Conservation (phyloP, 2,329 filamentous ascomycete species). For the Myriosclerotinia scirpicola region DNA sequence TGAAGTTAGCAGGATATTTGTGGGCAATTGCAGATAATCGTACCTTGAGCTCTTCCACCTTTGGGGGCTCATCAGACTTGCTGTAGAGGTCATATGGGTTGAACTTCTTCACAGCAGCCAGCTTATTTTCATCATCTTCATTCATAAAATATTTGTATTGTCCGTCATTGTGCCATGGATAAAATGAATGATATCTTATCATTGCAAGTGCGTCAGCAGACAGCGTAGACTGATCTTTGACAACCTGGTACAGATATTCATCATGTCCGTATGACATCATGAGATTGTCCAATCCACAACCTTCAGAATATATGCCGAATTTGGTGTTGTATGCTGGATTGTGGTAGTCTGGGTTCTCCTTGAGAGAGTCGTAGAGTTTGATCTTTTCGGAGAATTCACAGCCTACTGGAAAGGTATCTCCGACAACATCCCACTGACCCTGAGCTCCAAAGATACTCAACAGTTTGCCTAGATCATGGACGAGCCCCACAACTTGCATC, state of each 20-base stretch:
- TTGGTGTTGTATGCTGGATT: constrained; percentile 73
- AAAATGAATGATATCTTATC: constrained; percentile 91
- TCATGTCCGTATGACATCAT: constrained; percentile 92
- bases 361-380: constrained; percentile 79
- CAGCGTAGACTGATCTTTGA: constrained; percentile 77
- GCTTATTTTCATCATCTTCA: constrained; percentile 75
- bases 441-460: constrained; percentile 79
- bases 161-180: constrained; percentile 82
- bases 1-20: constrained; percentile 21
- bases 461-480: constrained; percentile 79
- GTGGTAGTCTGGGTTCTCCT: constrained; percentile 69
- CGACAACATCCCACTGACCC: constrained; percentile 92
- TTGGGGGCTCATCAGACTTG: constrained; percentile 81
- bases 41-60: constrained; percentile 73
- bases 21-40: constrained; percentile 30
- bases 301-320: constrained; percentile 75
- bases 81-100: constrained; percentile 92
- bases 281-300: constrained; percentile 81
- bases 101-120: constrained; percentile 79
- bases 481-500: constrained; percentile 77
- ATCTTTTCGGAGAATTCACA: constrained; percentile 73
- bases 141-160: constrained; percentile 83
- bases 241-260: constrained; percentile 83
- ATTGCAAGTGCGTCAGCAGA: constrained; percentile 84
- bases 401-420: constrained; percentile 79